These are phyloP conservation scores for Lentinus tigrinus DNA, from an alignment of 768 basidiomycete species.

Conservation along the genomic window DNA sequence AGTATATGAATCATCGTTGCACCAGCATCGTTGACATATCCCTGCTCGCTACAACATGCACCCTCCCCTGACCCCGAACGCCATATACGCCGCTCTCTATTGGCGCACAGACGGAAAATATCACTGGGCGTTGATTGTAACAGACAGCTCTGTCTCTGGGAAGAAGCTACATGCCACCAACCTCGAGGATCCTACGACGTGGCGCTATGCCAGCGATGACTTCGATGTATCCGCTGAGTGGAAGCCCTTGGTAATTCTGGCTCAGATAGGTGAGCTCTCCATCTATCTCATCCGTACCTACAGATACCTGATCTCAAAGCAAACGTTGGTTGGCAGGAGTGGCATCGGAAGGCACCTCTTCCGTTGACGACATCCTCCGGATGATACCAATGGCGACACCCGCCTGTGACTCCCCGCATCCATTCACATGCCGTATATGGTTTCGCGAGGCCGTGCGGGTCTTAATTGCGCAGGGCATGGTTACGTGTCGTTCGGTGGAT, in stretches of 20 bases:
- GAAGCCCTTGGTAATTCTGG: background rate
- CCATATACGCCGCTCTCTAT: background rate
- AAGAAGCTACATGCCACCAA: constrained; percentile 4
- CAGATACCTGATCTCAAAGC: no score
- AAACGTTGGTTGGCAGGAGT: no score
- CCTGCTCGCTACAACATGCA: no score
- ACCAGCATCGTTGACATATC: no score
- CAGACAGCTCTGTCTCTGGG: background rate
- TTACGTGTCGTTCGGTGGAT: background rate
- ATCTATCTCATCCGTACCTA: no score
- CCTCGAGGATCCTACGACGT: background rate
- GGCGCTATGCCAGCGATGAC: constrained; percentile 1
- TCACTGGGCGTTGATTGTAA: background rate
- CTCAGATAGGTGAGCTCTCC: background rate
- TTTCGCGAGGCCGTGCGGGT: constrained; percentile 1
- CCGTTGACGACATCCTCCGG: no score
- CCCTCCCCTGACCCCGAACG: background rate
- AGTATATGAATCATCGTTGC: no score
- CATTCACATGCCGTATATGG: constrained; percentile 1
- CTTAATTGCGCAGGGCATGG: background rate
- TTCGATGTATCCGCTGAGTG: constrained; percentile 1
- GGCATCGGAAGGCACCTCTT: no score
- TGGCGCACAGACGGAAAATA: constrained; percentile 1
- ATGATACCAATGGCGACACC: background rate
- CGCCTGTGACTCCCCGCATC: background rate